Base-by-base conservation (phyloP, 345 rosid genomes). In the Salix caprea region DNA sequence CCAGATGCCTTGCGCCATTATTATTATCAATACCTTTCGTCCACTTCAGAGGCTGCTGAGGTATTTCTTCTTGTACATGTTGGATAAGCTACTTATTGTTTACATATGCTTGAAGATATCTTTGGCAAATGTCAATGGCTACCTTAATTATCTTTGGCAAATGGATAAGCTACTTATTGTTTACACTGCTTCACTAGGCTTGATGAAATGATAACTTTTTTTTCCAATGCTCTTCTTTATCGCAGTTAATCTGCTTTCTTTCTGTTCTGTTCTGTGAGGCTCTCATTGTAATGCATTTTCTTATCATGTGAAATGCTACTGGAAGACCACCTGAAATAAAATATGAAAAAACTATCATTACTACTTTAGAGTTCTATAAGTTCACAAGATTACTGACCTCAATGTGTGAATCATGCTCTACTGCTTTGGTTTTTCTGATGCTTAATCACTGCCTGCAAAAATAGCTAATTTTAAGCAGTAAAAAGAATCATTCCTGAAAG, bases 21-120 rank as follows among this genome's bases (percentile, higher is more conserved):
- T 82, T 95, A 95, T 76, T 95, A 95, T 87, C 97, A 95, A 78
- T 93, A 95, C 84, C 97, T 95, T 80, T 95, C 97, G 15, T 95
- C 97, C 81, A 92, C 97, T 75, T 69, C 97, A 60, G 92, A 89
- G 82, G 99, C 97, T 82, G 99, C 99, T 76, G 97, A 95, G 99
- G 97, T 87, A 82, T 79, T 71, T 67, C 65, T 65, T 72, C 34
- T 19, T 79, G 68, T 75, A 60, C 67, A 50, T 72, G 44, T 50
- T 42, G 5, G 24, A 60, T 86, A 77, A 54, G 76, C 65, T 65
- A 79, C 69, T 78, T 75, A 64, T 48, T 67, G 23, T 78, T 70
- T 71, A 74, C 9, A 30, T 15, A 42, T 75, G 50, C 39, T 32
- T 39, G 28, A 28, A 40, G 65, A 72, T 19, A 28, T 67, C 40